phyloP scores from a whole-genome alignment of 1,284 basidiomycete genomes.

The Cryptococcus neoformans region DNA sequence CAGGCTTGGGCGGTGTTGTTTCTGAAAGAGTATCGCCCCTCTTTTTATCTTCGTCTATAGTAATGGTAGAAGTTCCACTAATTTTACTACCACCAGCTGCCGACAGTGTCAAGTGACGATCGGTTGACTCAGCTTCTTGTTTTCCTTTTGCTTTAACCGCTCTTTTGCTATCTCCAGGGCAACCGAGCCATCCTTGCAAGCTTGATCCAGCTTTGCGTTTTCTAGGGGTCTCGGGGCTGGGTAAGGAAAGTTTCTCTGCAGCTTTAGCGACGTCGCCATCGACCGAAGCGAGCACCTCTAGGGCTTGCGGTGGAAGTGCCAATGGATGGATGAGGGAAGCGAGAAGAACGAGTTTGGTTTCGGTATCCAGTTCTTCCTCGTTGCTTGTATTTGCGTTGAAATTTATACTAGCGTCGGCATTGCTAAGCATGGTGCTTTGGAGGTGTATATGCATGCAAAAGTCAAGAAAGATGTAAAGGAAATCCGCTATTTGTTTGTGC shows the following conservation, averaged over 20 bases:
- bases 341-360: constrained; percentile 39
- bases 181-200: constrained; percentile 58
- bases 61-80: neutral
- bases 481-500: neutral
- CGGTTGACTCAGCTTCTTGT: constrained; percentile 1
- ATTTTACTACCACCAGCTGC: neutral
- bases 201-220: constrained; percentile 52
- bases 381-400: neutral
- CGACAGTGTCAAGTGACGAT: neutral
- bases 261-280: constrained; percentile 63
- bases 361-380: constrained; percentile 17
- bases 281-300: constrained; percentile 61
- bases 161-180: constrained; percentile 5
- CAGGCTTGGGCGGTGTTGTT: constrained; percentile 20
- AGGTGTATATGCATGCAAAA: neutral
- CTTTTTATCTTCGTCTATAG: neutral
- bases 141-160: neutral
- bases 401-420: neutral
- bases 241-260: constrained; percentile 51
- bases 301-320: constrained; percentile 29
- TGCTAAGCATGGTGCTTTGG: neutral
- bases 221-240: constrained; percentile 16
- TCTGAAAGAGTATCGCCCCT: neutral
- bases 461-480: neutral
- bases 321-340: constrained; percentile 41